Evolutionary conservation across 176 grass and related monocot species (phyloP), one percentile per base, ranked within the genome.

Genomic region (Poa pratensis): DNA sequence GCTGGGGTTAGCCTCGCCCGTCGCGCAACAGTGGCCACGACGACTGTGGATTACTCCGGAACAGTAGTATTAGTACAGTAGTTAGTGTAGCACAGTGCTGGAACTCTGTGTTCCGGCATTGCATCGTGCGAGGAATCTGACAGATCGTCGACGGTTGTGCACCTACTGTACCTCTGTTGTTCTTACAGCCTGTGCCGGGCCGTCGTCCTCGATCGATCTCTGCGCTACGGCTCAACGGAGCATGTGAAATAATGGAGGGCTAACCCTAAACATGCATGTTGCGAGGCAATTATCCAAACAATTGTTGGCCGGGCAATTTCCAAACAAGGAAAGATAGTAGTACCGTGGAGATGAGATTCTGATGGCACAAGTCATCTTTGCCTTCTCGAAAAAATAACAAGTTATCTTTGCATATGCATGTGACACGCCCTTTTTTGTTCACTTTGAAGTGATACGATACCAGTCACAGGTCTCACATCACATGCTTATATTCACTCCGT

Each of bases 81-180:
- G 40, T 4, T 49, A 50, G 48, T 14, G 46, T 48, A 7, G n/a
- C 14, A 26, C 69, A 72, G 48, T 65, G 35, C 2, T 35, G 71
- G 15, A 20, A 50, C 19, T 46, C 7, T 19, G 24, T n/a, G 34
- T 50, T 69, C 77, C 19, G 74, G 17, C 30, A 26, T 30, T 43
- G 7, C 19, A 32, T 51, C 39, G 40, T 23, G 43, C 59, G 27
- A 32, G 34, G 77, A 86, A 71, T 86, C 78, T 77, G 51, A 39
- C n/a, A 5, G n/a, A 1, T 18, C 5, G 67, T 18, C 5, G 67
- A 70, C 68, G 39, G 39, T 19, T 51, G 30, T 72, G 59, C 69
- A 22, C 37, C 34, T 35, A 35, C 34, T 35, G 34, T 35, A 35
- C 34, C 34, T 35, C 34, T 27, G 64, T 8, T 37, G 34, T 43